A percentile compares a stretch with the other conserved stretches of the same genome.
These are phyloP conservation scores for Aspergillus taichungensis DNA, from an alignment of 495 filamentous ascomycete species.

Conservation along the genomic window DNA sequence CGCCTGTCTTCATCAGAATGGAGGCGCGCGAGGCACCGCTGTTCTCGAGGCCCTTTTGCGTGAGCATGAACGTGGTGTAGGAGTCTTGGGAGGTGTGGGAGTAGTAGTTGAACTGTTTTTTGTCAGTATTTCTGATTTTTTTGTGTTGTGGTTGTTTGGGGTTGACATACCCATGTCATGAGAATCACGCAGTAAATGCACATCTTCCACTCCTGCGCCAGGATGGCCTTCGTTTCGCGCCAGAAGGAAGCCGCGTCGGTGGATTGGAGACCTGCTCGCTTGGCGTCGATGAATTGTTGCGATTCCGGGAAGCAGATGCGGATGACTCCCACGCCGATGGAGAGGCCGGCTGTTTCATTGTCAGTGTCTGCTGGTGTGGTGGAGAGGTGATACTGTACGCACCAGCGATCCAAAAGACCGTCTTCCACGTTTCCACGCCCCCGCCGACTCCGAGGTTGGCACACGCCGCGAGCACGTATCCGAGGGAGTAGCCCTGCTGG, in stretches of 20 bases:
- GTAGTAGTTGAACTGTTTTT: constrained; percentile 42
- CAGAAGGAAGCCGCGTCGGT: constrained; percentile 47
- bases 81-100: constrained; percentile 63
- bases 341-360: constrained; percentile 42
- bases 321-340: constrained; percentile 53
- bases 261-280: constrained; percentile 39
- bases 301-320: constrained; percentile 63
- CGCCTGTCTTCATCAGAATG: constrained; percentile 66
- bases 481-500: constrained; percentile 70
- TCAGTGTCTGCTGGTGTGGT: neutral
- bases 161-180: constrained; percentile 55
- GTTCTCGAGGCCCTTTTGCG: constrained; percentile 56
- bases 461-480: constrained; percentile 64
- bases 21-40: constrained; percentile 52
- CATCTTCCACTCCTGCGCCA: constrained; percentile 61
- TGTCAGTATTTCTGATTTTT: neutral
- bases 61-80: constrained; percentile 68
- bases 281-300: constrained; percentile 58
- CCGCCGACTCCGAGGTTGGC: constrained; percentile 59
- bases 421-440: constrained; percentile 49
- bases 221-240: constrained; percentile 51
- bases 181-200: constrained; percentile 61
- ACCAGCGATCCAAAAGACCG: constrained; percentile 51
- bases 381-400: neutral
- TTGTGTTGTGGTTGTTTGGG: neutral